phyloP scores from a whole-genome alignment of 73 alveolate genomes.

The Uronychia setigera region DNA sequence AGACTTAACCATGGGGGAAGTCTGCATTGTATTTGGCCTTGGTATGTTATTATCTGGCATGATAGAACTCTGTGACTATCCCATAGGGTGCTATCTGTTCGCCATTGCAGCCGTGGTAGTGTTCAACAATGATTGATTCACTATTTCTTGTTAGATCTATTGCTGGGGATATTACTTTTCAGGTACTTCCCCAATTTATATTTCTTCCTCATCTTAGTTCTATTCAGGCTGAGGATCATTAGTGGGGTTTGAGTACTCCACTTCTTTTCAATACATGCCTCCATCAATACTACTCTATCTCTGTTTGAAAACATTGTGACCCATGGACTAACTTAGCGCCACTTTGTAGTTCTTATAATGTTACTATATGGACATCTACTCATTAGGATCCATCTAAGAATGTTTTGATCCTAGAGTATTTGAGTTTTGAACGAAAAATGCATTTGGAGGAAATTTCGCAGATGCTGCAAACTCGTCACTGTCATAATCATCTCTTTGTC shows the following conservation, averaged over 20 bases:
- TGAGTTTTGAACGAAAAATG: background rate
- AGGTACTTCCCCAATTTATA: background rate
- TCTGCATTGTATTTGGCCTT: no score
- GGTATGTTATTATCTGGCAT: no score
- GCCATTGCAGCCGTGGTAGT: no score
- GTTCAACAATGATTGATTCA: no score
- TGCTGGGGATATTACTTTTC: no score
- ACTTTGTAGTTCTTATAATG: background rate
- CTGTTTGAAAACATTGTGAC: background rate
- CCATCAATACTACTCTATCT: background rate
- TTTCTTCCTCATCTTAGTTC: background rate
- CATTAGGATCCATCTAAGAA: no score
- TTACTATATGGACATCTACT: background rate
- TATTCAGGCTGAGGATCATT: background rate
- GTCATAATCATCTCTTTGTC: background rate
- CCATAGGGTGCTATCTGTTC: no score
- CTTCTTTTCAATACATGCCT: background rate
- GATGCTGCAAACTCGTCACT: background rate
- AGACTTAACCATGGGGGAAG: no score
- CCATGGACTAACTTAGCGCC: background rate
- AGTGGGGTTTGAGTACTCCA: no score
- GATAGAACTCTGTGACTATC: no score
- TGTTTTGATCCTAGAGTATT: background rate
- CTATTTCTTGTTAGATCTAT: no score
- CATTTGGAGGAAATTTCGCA: background rate